Percentiles rank a stretch among this genome's conserved stretches.
Conservation (phyloP, 2,329 filamentous ascomycete species). For the Alternaria metachromatica region DNA sequence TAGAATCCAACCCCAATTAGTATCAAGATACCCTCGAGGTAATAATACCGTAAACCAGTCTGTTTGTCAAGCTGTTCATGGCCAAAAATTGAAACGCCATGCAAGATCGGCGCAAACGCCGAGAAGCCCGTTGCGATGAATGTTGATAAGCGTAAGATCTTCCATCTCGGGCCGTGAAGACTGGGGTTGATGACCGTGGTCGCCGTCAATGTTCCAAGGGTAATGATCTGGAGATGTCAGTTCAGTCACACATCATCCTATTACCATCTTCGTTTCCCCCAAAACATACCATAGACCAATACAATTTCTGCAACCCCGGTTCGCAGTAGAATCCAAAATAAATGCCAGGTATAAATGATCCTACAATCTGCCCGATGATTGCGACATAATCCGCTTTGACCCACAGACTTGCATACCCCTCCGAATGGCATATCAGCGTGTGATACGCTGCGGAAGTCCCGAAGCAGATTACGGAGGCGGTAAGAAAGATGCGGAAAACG, state of each 20-base stretch:
- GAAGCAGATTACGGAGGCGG: constrained; percentile 46
- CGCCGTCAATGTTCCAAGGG: constrained; percentile 70
- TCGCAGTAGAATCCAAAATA: constrained; percentile 59
- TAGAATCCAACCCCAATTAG: constrained; percentile 79
- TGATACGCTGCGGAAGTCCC: constrained; percentile 73
- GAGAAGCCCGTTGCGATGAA: constrained; percentile 88
- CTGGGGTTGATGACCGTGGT: constrained; percentile 77
- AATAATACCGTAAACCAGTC: constrained; percentile 59
- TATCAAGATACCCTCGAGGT: neutral
- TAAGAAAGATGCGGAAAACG: constrained; percentile 32
- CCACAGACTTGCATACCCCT: constrained; percentile 74
- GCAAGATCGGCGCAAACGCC: constrained; percentile 79
- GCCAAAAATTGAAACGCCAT: constrained; percentile 65
- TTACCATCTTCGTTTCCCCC: fast-evolving
- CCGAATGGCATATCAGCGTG: constrained; percentile 80
- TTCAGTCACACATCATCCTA: neutral
- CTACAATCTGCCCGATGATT: constrained; percentile 86
- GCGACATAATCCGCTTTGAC: constrained; percentile 92
- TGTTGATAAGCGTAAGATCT: constrained; percentile 83
- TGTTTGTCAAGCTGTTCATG: constrained; percentile 69
- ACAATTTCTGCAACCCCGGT: constrained; percentile 38
- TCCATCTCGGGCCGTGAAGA: constrained; percentile 81
- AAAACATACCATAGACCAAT: constrained; percentile 49
- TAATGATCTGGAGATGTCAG: neutral
- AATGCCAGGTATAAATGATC: constrained; percentile 83